Conservation (phyloP, 805 yeast genomes). For the Candida saitoana region DNA sequence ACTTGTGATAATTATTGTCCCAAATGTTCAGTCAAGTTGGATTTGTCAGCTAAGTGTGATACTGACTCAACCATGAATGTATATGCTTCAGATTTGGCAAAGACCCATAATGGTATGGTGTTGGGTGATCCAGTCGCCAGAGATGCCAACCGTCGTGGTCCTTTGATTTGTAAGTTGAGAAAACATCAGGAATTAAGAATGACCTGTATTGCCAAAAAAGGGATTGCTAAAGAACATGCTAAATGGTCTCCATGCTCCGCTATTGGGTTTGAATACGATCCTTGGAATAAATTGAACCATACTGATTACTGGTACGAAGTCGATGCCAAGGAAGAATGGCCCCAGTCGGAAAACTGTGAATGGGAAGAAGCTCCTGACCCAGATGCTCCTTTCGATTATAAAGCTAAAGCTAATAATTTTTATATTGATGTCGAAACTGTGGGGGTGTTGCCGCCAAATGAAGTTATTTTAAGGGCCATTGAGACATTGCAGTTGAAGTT, state of each 20-base stretch:
- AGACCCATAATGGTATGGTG: conserved; percentile 39
- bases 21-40: conserved; percentile 85
- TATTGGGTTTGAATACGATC: conserved; percentile 94
- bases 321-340: conserved; percentile 90
- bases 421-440: conserved; percentile 91
- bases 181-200: conserved; percentile 87
- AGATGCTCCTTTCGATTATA: conserved; percentile 80
- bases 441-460: conserved; percentile 84
- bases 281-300: conserved; percentile 96
- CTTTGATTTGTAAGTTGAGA: conserved; percentile 85
- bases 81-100: conserved; percentile 72
- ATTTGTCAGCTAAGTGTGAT: conserved; percentile 84
- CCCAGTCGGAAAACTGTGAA: conserved; percentile 78
- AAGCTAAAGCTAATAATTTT: conserved; percentile 74
- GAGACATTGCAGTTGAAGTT: conserved; percentile 83
- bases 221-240: conserved; percentile 96
- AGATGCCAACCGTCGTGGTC: conserved; percentile 75
- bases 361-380: conserved; percentile 95
- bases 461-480: conserved; percentile 81
- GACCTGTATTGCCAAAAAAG: conserved; percentile 94
- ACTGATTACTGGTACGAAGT: conserved; percentile 97
- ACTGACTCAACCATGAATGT: conserved; percentile 85
- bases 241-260: conserved; percentile 98
- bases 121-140: conserved; percentile 85
- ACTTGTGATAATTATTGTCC: conserved; percentile 98